phyloP scores from a whole-genome alignment of 306 rosid genomes.

The Malus domestica region DNA sequence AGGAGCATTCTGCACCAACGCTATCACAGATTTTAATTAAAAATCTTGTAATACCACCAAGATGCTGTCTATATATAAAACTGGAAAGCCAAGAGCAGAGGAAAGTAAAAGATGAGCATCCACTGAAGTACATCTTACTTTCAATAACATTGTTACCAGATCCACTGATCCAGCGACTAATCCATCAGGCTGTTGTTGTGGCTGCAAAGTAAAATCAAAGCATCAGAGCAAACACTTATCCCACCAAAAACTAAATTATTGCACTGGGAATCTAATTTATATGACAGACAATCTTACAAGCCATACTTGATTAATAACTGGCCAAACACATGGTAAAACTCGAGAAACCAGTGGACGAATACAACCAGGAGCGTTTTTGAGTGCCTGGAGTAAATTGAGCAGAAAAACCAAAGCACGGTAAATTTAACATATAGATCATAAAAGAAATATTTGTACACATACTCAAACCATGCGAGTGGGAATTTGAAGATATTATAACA shows the following conservation, averaged over 20 bases:
- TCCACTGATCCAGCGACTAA: slow-evolving; percentile 86
- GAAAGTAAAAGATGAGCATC: slow-evolving; percentile 7
- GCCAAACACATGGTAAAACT: slow-evolving; percentile 61
- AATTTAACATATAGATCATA: slow-evolving; percentile 1
- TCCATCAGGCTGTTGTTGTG: slow-evolving; percentile 81
- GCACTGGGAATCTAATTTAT: not conserved
- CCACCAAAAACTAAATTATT: not conserved
- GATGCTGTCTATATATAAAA: slow-evolving; percentile 14
- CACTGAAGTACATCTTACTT: slow-evolving; percentile 59
- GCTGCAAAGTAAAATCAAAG: slow-evolving; percentile 43
- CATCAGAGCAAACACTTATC: slow-evolving; percentile 18
- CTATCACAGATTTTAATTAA: slow-evolving; percentile 33
- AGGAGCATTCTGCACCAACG: slow-evolving; percentile 73
- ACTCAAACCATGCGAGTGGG: not conserved
- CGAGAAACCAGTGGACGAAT: slow-evolving; percentile 70
- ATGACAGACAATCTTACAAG: slow-evolving; percentile 11
- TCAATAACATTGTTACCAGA: slow-evolving; percentile 76
- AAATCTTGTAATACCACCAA: slow-evolving; percentile 13
- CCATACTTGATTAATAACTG: slow-evolving; percentile 64
- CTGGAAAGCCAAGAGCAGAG: not conserved
- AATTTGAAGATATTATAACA: not conserved
- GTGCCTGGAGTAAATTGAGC: slow-evolving; percentile 45
- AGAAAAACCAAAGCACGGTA: slow-evolving; percentile 11
- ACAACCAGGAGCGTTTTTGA: slow-evolving; percentile 77
- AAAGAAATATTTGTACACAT: not conserved